Percentiles rank a stretch among this genome's conserved stretches.
These are phyloP conservation scores for Venturia carpophila DNA, from an alignment of 2,329 filamentous ascomycete species.

Conservation along the genomic window DNA sequence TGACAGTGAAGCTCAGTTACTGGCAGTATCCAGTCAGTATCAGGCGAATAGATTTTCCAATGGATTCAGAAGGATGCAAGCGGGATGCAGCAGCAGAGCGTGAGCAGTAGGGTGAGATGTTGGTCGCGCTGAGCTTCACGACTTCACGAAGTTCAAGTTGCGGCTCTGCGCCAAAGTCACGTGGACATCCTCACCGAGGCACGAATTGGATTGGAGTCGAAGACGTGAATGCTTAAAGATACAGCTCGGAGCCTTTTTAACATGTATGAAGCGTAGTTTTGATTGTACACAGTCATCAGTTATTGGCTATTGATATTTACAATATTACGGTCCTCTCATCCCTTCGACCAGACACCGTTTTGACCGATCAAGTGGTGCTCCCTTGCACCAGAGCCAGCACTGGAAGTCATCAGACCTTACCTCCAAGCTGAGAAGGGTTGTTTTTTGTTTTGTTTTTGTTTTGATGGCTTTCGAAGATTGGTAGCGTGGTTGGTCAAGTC, in stretches of 20 bases:
- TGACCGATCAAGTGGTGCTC: background rate
- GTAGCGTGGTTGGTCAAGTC: slow-evolving; percentile 25
- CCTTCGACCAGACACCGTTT: background rate
- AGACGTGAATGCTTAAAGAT: background rate
- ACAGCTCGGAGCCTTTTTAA: background rate
- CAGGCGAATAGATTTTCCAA: background rate
- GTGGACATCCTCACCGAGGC: background rate
- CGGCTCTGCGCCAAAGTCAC: background rate
- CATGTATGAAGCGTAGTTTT: background rate
- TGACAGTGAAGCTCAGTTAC: background rate
- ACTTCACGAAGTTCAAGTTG: background rate
- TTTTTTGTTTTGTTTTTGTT: background rate
- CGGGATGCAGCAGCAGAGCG: background rate
- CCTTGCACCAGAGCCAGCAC: background rate
- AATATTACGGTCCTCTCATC: too few relatives aligned
- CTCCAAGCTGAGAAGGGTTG: background rate
- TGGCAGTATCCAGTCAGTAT: background rate
- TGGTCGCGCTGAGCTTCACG: background rate
- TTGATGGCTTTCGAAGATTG: background rate
- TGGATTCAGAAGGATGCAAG: background rate
- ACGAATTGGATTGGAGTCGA: too few relatives aligned
- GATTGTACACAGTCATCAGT: background rate
- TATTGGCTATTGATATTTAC: background rate
- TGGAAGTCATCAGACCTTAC: slow-evolving; percentile 1
- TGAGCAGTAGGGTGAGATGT: background rate